phyloP scores from a whole-genome alignment of 1,284 basidiomycete genomes.

The Boletellus deceptivus region DNA sequence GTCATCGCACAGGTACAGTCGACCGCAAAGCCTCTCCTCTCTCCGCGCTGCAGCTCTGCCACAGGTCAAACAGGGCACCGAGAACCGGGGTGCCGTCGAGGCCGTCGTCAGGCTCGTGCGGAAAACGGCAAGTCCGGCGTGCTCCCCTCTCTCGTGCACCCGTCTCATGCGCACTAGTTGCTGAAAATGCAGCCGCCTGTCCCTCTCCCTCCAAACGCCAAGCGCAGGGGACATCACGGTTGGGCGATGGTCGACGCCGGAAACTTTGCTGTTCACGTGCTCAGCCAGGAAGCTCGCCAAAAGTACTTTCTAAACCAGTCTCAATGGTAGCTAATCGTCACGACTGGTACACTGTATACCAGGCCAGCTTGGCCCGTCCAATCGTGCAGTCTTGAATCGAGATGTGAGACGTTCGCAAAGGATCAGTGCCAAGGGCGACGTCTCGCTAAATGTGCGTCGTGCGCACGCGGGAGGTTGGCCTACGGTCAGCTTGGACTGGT shows the following conservation, averaged over 20 bases:
- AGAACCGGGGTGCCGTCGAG: slow-evolving; percentile 71
- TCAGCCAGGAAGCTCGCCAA: slow-evolving; percentile 59
- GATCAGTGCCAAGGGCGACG: no score
- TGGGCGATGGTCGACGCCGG: slow-evolving; percentile 82
- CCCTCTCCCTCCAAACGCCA: slow-evolving; percentile 57
- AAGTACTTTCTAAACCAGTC: slow-evolving; percentile 55
- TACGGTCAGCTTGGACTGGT: no score
- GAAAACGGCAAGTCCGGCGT: slow-evolving; percentile 51
- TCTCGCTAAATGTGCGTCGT: no score
- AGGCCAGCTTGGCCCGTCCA: no score
- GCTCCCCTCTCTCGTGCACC: not conserved
- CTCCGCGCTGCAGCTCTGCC: not conserved
- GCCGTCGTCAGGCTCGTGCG: slow-evolving; percentile 64
- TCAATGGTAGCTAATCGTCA: slow-evolving; percentile 27
- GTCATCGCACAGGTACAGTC: slow-evolving; percentile 61
- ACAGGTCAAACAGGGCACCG: slow-evolving; percentile 82
- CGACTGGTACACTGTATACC: no score
- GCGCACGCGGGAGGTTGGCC: no score
- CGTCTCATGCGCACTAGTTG: slow-evolving; percentile 40
- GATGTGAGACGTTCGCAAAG: no score
- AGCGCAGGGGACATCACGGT: slow-evolving; percentile 58
- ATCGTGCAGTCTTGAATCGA: no score
- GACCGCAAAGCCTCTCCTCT: not conserved
- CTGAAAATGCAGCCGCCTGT: slow-evolving; percentile 53
- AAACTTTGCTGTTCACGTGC: slow-evolving; percentile 70